A percentile compares a stretch with the other conserved stretches of the same genome.
Conservation (phyloP, 106 monocot species). For the Platanthera zijinensis region DNA sequence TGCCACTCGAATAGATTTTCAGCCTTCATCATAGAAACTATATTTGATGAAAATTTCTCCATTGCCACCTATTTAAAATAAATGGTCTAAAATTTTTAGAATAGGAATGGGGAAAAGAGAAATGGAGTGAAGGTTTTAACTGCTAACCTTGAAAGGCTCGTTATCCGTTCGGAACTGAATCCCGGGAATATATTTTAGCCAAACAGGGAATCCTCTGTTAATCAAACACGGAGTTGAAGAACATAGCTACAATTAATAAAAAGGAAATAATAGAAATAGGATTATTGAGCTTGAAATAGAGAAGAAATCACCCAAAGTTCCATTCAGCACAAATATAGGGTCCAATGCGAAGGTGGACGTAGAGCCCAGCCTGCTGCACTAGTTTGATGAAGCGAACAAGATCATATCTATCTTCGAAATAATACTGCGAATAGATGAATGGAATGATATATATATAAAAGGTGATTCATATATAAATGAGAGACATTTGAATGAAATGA, state of each 20-base stretch:
- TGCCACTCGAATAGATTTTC: conserved; percentile 22
- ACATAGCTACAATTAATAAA: not conserved
- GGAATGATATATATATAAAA: not conserved
- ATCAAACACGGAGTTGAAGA: not conserved
- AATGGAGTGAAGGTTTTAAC: not conserved
- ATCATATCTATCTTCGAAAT: conserved; percentile 36
- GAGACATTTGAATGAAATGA: not conserved
- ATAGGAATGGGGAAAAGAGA: not conserved
- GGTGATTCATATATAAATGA: not conserved
- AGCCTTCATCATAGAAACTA: conserved; percentile 22
- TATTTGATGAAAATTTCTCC: conserved; percentile 18
- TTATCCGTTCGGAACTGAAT: conserved; percentile 30
- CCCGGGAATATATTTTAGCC: conserved; percentile 35
- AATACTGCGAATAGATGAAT: conserved; percentile 16
- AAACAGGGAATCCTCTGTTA: conserved; percentile 31
- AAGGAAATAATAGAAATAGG: not conserved
- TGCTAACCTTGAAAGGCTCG: conserved; percentile 24
- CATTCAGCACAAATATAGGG: conserved; percentile 45
- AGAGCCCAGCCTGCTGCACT: conserved; percentile 29
- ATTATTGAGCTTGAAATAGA: not conserved
- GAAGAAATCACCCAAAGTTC: conserved; percentile 33
- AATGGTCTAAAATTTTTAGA: not conserved
- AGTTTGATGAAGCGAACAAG: conserved; percentile 32
- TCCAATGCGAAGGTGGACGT: conserved; percentile 29
- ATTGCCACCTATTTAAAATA: conserved; percentile 10